These are phyloP conservation scores for Arthroderma sp. DNA, from an alignment of 2,329 filamentous ascomycete genomes.

Conservation along the genomic window DNA sequence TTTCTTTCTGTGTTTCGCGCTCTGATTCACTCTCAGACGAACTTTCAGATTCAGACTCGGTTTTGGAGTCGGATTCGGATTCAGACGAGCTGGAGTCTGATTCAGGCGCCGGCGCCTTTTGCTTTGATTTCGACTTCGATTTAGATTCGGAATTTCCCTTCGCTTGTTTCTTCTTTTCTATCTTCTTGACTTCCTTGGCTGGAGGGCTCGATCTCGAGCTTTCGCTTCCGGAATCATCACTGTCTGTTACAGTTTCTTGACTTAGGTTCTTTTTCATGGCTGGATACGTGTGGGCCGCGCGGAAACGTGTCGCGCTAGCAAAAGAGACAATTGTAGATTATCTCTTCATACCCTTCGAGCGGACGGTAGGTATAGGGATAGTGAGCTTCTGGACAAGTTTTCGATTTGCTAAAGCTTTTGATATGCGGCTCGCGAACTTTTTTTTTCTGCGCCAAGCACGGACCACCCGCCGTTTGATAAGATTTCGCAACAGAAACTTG, in stretches of 20 bases:
- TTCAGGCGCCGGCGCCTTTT: neutral
- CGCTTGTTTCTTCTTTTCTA: conserved; percentile 4
- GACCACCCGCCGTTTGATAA: conserved; percentile 19
- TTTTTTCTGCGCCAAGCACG: conserved; percentile 29
- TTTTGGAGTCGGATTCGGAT: conserved; percentile 4
- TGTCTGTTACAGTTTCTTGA: conserved; percentile 13
- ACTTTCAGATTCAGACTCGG: conserved; percentile 4
- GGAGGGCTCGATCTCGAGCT: conserved; percentile 16
- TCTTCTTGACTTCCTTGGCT: conserved; percentile 5
- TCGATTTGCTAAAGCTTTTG: too few species aligned
- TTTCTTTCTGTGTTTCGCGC: too few species aligned
- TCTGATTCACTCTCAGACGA: neutral
- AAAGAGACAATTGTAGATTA: too few species aligned
- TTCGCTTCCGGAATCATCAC: conserved; percentile 10
- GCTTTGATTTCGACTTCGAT: conserved; percentile 1
- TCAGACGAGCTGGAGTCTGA: conserved; percentile 1
- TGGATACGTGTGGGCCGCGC: neutral
- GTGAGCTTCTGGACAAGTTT: too few species aligned
- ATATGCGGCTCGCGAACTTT: neutral
- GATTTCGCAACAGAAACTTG: neutral
- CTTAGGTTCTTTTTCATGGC: conserved; percentile 11
- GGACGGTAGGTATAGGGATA: too few species aligned
- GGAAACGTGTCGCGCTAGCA: too few species aligned
- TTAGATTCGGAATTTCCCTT: conserved; percentile 12
- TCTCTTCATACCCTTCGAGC: too few species aligned